Evolutionary conservation across 2,329 filamentous ascomycete genomes (phyloP).

Genomic region (Rachicladosporium sp.): DNA sequence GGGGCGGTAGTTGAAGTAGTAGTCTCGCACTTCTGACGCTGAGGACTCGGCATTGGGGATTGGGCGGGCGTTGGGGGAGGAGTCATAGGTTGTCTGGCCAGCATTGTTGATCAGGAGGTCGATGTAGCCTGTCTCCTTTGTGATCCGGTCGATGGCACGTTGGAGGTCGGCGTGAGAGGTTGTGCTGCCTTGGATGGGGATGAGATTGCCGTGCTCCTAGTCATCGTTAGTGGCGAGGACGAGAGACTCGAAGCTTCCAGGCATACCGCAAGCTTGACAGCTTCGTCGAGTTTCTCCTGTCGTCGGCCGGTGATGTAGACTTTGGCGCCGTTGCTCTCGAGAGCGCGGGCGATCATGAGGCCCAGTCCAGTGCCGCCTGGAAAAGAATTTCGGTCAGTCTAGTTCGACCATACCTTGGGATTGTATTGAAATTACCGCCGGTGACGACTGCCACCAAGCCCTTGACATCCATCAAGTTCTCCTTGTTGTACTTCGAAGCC

Average conservation of each 20-base stretch:
- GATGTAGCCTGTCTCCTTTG: constrained; percentile 32
- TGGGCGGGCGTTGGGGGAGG: constrained; percentile 27
- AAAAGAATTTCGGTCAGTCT: background rate
- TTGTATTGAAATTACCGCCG: constrained; percentile 10
- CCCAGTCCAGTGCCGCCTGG: constrained; percentile 16
- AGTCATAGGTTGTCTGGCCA: constrained; percentile 25
- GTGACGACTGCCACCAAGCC: constrained; percentile 22
- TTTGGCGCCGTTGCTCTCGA: constrained; percentile 30
- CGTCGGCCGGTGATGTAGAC: constrained; percentile 36
- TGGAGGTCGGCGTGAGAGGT: constrained; percentile 30
- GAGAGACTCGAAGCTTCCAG: background rate
- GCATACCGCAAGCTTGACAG: constrained; percentile 16
- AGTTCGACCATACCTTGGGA: background rate
- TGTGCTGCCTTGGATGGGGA: constrained; percentile 32
- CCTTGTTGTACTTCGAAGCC: constrained; percentile 12
- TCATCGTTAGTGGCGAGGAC: constrained; percentile 6
- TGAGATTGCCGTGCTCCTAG: constrained; percentile 24
- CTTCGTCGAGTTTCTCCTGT: constrained; percentile 28
- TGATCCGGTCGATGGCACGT: constrained; percentile 29
- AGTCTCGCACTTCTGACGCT: constrained; percentile 18
- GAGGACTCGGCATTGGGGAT: constrained; percentile 21
- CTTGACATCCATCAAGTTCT: constrained; percentile 14
- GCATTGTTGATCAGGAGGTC: constrained; percentile 43
- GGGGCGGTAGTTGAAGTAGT: constrained; percentile 33
- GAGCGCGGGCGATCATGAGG: constrained; percentile 27